Base-by-base conservation (phyloP, 495 filamentous ascomycete species). In the Collariella sp. region DNA sequence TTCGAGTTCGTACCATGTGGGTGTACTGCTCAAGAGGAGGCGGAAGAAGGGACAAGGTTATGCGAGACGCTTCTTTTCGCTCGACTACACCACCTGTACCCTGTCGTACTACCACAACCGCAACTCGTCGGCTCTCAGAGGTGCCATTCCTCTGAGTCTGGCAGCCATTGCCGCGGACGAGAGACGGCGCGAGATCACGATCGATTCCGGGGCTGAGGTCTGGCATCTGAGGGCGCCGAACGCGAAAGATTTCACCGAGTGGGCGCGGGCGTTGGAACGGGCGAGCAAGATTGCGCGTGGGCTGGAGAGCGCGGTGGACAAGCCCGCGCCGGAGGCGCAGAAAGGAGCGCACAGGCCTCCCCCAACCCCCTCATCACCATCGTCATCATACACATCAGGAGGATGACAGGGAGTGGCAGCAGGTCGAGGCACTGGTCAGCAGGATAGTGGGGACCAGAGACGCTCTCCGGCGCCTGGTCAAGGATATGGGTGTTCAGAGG, bases 81-180 rank as follows among this genome's bases (percentile, higher is more conserved):
- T 98, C 26, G 93, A 98, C 65, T 97, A 87, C 61, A 87, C 83
- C 7, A 87, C 89, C 0, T 90, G 84, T 26, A 96, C 94, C 0
- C 70, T 98, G 34, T 95, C 91, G 2, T 98, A 98, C 69, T 98
- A 96, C 62, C 87, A 94, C 63, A 90, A 91, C 63, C 84, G 85
- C 29, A 89, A 94, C 62, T 95, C 90, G 9, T 87, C 89, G 12
- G 87, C 89, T 1, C 74, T 98, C 19, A 81, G 93, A 47, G 93
- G 93, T 13, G 88, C 94, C 20, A 94, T 97, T 52, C 93, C 93
- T 5, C 78, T 98, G 13, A 88, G 88, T 19, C 69, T 98, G 54
- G 94, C 93, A 16, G 93, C 88, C 2, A 85, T 97, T 26, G 86
- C 88, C 2, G 89, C 89, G 16, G 90, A 93, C 62, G 87, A 89